phyloP scores from a whole-genome alignment of 1,284 basidiomycete species.

The Cutaneotrichosporon sp. region DNA sequence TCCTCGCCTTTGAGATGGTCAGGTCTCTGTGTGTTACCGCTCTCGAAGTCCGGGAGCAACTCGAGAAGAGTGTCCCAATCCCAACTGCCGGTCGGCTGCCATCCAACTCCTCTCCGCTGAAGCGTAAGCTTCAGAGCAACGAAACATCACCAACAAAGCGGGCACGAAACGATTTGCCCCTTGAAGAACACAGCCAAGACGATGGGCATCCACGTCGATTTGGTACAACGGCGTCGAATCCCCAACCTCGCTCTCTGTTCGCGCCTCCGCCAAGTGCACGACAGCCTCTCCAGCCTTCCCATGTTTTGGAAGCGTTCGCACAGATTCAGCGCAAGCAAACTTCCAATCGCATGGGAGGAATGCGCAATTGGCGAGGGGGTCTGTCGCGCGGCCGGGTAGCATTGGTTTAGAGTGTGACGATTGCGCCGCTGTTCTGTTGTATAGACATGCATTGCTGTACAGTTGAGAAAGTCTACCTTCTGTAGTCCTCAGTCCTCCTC shows the following conservation, averaged over 20 bases:
- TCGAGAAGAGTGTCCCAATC: slow-evolving; percentile 23
- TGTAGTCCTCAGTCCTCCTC: slow-evolving; percentile 61
- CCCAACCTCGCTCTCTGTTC: slow-evolving; percentile 59
- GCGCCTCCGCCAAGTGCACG: slow-evolving; percentile 71
- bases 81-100: slow-evolving; percentile 1
- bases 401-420: slow-evolving; percentile 65
- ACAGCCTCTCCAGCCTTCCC: slow-evolving; percentile 69
- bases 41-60: slow-evolving; percentile 57
- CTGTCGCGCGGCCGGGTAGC: slow-evolving; percentile 70
- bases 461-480: too few relatives aligned
- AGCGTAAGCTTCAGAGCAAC: slow-evolving; percentile 34
- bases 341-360: slow-evolving; percentile 69
- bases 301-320: slow-evolving; percentile 82
- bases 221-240: neutral
- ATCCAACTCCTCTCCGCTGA: slow-evolving; percentile 15
- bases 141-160: slow-evolving; percentile 39
- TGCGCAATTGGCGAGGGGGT: slow-evolving; percentile 81
- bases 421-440: too few relatives aligned
- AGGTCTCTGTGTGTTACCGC: slow-evolving; percentile 83
- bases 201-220: neutral
- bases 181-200: neutral
- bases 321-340: slow-evolving; percentile 80
- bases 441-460: slow-evolving; percentile 20
- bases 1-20: slow-evolving; percentile 95
- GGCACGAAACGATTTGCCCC: slow-evolving; percentile 53